phyloP scores from a whole-genome alignment of 495 filamentous ascomycete genomes.

The Penicillium soppii region DNA sequence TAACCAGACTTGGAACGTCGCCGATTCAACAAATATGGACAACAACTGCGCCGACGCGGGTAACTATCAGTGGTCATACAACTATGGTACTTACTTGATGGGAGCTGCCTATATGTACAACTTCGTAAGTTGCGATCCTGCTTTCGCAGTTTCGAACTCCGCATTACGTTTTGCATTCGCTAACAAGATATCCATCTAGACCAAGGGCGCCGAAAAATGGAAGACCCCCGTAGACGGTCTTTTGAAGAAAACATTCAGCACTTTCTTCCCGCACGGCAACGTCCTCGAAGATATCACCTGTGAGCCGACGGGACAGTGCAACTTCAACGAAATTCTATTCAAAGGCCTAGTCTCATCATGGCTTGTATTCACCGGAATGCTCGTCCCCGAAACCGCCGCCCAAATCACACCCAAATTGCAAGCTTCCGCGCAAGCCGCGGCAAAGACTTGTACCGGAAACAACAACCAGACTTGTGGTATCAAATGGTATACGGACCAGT shows the following conservation, averaged over 20 bases:
- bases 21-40: conserved; percentile 58
- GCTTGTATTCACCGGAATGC: conserved; percentile 69
- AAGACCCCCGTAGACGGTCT: conserved; percentile 49
- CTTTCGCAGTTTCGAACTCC: not conserved
- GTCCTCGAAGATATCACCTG: conserved; percentile 62
- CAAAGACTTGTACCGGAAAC: conserved; percentile 61
- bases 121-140: conserved; percentile 31
- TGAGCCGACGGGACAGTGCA: conserved; percentile 57
- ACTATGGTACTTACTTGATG: conserved; percentile 64
- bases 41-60: conserved; percentile 54
- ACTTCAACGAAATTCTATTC: conserved; percentile 73
- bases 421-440: conserved; percentile 66
- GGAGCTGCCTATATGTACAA: conserved; percentile 74
- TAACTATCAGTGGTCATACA: conserved; percentile 67
- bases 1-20: conserved; percentile 48
- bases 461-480: conserved; percentile 67
- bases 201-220: conserved; percentile 38
- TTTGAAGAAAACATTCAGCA: conserved; percentile 37
- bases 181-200: not conserved
- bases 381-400: conserved; percentile 57
- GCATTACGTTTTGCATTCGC: not conserved
- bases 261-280: conserved; percentile 50
- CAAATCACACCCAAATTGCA: conserved; percentile 63
- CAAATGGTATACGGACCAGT: conserved; percentile 61
- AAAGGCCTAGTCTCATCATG: conserved; percentile 76